A percentile compares a stretch with the other conserved stretches of the same genome.
Conservation (phyloP, 345 rosid species). For the Noccaea bulbosa region DNA sequence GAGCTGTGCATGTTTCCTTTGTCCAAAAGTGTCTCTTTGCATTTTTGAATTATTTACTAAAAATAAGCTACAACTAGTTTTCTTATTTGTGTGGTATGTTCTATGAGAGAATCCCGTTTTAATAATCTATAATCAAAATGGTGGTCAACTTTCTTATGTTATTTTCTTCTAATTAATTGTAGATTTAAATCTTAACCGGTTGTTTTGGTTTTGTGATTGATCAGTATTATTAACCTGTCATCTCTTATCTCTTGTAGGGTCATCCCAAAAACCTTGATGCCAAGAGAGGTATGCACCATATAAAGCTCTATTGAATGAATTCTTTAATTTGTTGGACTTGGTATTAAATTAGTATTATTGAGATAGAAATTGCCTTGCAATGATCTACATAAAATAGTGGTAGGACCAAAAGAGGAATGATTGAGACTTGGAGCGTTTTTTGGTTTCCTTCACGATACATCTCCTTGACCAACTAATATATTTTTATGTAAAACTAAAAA, state of each 20-base stretch:
- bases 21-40: constrained; percentile 39
- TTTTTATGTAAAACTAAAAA: constrained; percentile 16
- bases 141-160: constrained; percentile 16
- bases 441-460: constrained; percentile 42
- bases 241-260: constrained; percentile 59
- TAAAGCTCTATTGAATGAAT: constrained; percentile 1
- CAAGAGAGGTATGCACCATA: constrained; percentile 70
- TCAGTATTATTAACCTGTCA: constrained; percentile 13
- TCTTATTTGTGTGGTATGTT: constrained; percentile 4
- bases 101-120: constrained; percentile 28
- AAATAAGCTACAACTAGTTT: constrained; percentile 21
- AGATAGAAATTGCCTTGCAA: constrained; percentile 37
- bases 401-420: constrained; percentile 46
- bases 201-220: background rate
- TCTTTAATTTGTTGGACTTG: constrained; percentile 23
- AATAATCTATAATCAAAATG: constrained; percentile 29
- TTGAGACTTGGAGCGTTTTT: constrained; percentile 40
- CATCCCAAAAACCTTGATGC: constrained; percentile 82
- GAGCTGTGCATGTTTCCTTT: constrained; percentile 41
- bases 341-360: constrained; percentile 31
- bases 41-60: constrained; percentile 4
- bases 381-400: constrained; percentile 45
- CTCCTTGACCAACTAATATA: constrained; percentile 41
- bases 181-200: background rate
- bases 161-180: background rate